A percentile compares a stretch with the other conserved stretches of the same genome.
phyloP scores from a whole-genome alignment of 805 yeast genomes.

The Candida coleopterorum region DNA sequence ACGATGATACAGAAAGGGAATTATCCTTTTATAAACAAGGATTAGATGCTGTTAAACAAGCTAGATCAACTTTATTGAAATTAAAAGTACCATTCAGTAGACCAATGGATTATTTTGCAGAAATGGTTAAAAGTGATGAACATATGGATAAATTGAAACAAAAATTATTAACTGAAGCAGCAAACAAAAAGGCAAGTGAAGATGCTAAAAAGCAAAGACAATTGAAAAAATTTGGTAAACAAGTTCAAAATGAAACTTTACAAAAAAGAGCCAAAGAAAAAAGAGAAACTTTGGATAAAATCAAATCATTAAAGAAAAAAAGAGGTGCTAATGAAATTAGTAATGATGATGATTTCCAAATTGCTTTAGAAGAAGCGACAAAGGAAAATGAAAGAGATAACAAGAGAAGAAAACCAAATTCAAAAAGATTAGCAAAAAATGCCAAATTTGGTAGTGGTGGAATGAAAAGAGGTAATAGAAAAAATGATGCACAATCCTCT shows the following conservation, averaged over 20 bases:
- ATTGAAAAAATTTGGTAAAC: constrained; percentile 95
- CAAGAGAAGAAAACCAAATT: constrained; percentile 54
- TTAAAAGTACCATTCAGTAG: constrained; percentile 84
- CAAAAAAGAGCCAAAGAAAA: constrained; percentile 93
- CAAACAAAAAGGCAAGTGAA: constrained; percentile 83
- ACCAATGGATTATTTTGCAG: constrained; percentile 96
- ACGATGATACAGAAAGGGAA: constrained; percentile 95
- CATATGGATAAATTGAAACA: constrained; percentile 93
- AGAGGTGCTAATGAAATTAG: constrained; percentile 71
- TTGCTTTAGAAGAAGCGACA: constrained; percentile 90
- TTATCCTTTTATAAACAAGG: constrained; percentile 94
- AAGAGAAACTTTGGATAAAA: constrained; percentile 83
- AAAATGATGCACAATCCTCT: constrained; percentile 68
- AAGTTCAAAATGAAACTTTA: constrained; percentile 88
- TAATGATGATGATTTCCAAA: constrained; percentile 71
- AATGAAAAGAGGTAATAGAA: constrained; percentile 65
- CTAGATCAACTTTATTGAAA: constrained; percentile 59
- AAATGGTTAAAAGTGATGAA: constrained; percentile 96
- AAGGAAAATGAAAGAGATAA: constrained; percentile 32
- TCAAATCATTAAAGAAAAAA: constrained; percentile 86
- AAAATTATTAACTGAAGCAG: constrained; percentile 73
- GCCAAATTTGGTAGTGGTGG: constrained; percentile 77
- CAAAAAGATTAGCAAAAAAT: constrained; percentile 67
- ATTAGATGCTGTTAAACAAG: constrained; percentile 72
- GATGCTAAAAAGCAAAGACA: constrained; percentile 93